phyloP scores from a whole-genome alignment of 768 basidiomycete genomes.

The Lactifluus piperatus region DNA sequence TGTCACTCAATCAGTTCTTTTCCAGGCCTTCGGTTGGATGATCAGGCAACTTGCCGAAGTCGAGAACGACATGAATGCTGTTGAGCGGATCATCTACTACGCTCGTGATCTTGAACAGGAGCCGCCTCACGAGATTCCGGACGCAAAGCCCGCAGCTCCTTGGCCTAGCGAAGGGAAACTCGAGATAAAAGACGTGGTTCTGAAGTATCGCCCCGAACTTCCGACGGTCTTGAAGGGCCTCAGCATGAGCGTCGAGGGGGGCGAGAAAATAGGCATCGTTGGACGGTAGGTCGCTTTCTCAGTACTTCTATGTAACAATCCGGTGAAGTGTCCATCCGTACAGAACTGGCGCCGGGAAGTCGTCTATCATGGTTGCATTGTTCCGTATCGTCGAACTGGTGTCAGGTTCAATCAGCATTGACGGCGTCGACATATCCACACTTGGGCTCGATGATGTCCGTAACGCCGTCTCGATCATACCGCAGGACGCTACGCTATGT shows the following conservation, averaged over 20 bases:
- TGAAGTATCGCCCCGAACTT: slow-evolving; percentile 84
- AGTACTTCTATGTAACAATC: neutral
- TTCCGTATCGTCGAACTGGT: slow-evolving; percentile 78
- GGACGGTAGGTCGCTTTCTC: slow-evolving; percentile 38
- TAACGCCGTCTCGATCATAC: slow-evolving; percentile 65
- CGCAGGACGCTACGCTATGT: slow-evolving; percentile 55
- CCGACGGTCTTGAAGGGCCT: slow-evolving; percentile 82
- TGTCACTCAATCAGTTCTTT: neutral
- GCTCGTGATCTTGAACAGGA: slow-evolving; percentile 76
- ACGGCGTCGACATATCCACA: slow-evolving; percentile 75
- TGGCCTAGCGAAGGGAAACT: slow-evolving; percentile 77
- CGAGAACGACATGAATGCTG: slow-evolving; percentile 92
- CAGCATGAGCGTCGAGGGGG: slow-evolving; percentile 55
- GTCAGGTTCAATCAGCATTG: slow-evolving; percentile 68
- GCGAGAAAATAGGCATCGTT: slow-evolving; percentile 91
- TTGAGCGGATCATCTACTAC: slow-evolving; percentile 79
- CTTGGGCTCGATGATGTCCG: slow-evolving; percentile 72
- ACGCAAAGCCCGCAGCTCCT: slow-evolving; percentile 43
- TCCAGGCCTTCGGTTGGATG: slow-evolving; percentile 60
- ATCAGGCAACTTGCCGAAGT: slow-evolving; percentile 75
- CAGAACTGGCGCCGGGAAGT: slow-evolving; percentile 80
- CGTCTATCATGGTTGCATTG: slow-evolving; percentile 81
- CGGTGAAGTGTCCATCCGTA: neutral
- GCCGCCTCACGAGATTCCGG: slow-evolving; percentile 56
- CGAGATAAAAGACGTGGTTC: slow-evolving; percentile 63